Evolutionary conservation across 441 rosid genomes (phyloP), one percentile per base, ranked within the genome.

Genomic region (Gossypium schwendimanii): DNA sequence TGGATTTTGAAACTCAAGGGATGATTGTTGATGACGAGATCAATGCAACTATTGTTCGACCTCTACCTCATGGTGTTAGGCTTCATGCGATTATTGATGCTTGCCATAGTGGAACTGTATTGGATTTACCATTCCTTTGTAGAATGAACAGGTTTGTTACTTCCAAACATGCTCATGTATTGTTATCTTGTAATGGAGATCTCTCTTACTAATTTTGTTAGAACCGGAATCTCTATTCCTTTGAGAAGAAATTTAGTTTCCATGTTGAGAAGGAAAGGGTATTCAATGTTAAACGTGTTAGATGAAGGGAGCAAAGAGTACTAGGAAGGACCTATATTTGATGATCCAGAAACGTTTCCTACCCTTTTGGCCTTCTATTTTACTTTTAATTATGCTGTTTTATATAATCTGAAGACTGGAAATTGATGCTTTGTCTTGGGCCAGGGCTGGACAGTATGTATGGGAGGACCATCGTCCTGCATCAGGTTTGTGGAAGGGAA

Each of bases 381-480:
- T 47, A 7, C 24, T 20, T 12, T 47, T 49, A 66, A 49, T 14
- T n/a, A n/a, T 24, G 58, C 71, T 66, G 41, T 66, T 66, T 24
- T 66, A 6, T 14, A 24, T 66, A 3, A 39, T 47, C 7, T 59
- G 18, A 59, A 26, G 63, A 59, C 14, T 49, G 70, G 58, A 66
- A 66, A 41, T 59, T 71, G 10, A 57, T 4, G 71, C 36, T 39
- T 67, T 39, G 60, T 75, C 2, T 36, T 69, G 76, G 69, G 50
- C 31, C 57, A 93, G 98, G 79, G 73, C 73, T 17, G 97, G 97
- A 75, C 87, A 83, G 39, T 94, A 90, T 76, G 66, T 63, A 14
- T 94, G 98, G 98, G 98, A 91, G 84, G 96, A 94, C 59, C 97
- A 94, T 84, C 90, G 97, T 28, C 97, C 98, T 39, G 85, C 85